These are phyloP conservation scores for Neurospora tetraspora DNA, from an alignment of 495 filamentous ascomycete species.

Conservation along the genomic window DNA sequence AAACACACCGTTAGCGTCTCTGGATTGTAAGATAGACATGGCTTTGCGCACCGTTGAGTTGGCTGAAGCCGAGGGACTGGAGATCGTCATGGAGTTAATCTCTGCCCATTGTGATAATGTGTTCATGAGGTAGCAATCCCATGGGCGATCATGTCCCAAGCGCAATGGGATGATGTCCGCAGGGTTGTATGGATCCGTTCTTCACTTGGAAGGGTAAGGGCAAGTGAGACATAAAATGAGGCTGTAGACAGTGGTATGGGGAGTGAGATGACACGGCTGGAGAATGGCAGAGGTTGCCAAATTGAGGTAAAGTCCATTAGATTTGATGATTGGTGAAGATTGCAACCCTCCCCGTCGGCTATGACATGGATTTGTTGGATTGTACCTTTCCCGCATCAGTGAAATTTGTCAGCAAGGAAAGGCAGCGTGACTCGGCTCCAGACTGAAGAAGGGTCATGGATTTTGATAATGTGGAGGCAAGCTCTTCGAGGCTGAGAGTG, in stretches of 20 bases:
- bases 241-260: neutral
- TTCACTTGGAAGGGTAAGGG: neutral
- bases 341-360: neutral
- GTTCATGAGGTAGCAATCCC: neutral
- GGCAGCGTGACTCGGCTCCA: neutral
- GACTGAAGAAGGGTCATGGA: neutral
- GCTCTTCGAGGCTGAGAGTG: neutral
- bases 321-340: neutral
- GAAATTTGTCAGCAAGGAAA: neutral
- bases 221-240: neutral
- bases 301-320: neutral
- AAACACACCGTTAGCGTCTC: neutral
- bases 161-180: neutral
- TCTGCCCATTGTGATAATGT: neutral
- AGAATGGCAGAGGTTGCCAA: neutral
- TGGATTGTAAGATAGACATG: neutral
- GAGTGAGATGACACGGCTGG: neutral
- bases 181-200: neutral
- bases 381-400: neutral
- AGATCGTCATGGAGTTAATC: neutral
- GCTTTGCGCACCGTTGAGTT: neutral
- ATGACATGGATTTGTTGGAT: neutral
- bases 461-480: neutral
- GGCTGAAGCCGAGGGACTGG: neutral
- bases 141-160: neutral